phyloP scores from a whole-genome alignment of 2,329 filamentous ascomycete genomes.

The Aureobasidium sp. region DNA sequence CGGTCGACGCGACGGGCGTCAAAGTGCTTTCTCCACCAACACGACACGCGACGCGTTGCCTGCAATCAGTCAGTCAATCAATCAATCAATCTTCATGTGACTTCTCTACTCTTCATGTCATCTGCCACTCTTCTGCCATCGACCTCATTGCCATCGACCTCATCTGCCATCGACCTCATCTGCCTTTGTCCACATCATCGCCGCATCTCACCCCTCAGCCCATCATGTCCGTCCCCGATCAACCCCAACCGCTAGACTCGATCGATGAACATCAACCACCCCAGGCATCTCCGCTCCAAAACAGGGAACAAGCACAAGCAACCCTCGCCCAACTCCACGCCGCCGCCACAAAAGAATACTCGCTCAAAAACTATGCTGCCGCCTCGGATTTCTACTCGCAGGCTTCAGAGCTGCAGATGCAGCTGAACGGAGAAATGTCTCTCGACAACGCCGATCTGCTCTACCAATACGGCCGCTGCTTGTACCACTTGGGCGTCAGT shows the following conservation, averaged over 20 bases:
- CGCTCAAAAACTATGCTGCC: constrained; percentile 78
- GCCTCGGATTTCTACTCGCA: constrained; percentile 83
- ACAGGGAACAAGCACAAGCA: constrained; percentile 13
- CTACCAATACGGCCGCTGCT: constrained; percentile 85
- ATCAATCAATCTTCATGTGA: constrained; percentile 10
- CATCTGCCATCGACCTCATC: background rate
- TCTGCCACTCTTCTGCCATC: background rate
- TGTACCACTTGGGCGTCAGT: constrained; percentile 88
- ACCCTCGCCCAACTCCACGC: constrained; percentile 57
- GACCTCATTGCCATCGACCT: background rate
- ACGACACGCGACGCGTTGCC: background rate
- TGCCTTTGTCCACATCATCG: too few species aligned
- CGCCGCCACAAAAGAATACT: constrained; percentile 77
- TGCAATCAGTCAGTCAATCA: too few species aligned
- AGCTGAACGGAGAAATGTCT: constrained; percentile 86
- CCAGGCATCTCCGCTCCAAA: constrained; percentile 8
- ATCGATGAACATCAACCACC: constrained; percentile 1
- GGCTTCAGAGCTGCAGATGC: constrained; percentile 82
- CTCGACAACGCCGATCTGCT: constrained; percentile 88
- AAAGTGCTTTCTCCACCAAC: background rate
- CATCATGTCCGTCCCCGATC: constrained; percentile 5
- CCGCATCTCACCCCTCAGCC: background rate
- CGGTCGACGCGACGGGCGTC: constrained; percentile 1
- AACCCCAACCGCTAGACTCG: background rate
- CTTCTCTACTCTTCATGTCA: background rate